Conservation (phyloP, 2,329 filamentous ascomycete species). For the Pseudocercospora fuligena region DNA sequence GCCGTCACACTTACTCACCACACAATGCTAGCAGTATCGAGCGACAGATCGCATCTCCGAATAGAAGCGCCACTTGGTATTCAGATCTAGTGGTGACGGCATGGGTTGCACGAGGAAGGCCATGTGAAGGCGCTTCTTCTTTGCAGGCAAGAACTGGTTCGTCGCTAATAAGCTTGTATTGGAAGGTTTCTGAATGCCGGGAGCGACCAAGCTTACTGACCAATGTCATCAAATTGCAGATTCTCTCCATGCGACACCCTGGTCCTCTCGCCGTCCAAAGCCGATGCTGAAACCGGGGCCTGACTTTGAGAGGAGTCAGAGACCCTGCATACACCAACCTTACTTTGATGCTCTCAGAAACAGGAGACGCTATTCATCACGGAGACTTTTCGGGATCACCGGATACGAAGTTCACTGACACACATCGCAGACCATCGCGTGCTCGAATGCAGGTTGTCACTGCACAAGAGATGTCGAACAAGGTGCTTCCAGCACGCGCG, state of each 20-base stretch:
- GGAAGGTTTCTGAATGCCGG: not conserved
- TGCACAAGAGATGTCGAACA: not conserved
- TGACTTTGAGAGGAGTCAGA: not conserved
- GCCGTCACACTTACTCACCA: not conserved
- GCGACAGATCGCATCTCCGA: not conserved
- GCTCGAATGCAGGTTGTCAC: not conserved
- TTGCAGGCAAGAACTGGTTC: conserved; percentile 1
- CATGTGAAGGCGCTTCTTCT: conserved; percentile 5
- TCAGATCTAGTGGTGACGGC: not conserved
- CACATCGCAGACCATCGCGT: not conserved
- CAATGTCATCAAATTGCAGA: not conserved
- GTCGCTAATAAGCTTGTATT: not conserved
- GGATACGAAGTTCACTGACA: not conserved
- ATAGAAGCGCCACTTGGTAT: conserved; percentile 1
- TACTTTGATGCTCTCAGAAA: not conserved
- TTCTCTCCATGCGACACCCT: not conserved
- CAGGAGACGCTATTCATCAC: not conserved
- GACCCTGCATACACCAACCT: conserved; percentile 7
- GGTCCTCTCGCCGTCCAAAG: not conserved
- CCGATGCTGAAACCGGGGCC: not conserved
- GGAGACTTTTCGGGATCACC: not conserved
- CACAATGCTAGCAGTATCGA: not conserved
- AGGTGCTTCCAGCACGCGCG: not conserved
- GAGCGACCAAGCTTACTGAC: not conserved
- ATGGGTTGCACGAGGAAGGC: not conserved